phyloP scores from a whole-genome alignment of 2,329 filamentous ascomycete species.

The Passalora sequoiae region DNA sequence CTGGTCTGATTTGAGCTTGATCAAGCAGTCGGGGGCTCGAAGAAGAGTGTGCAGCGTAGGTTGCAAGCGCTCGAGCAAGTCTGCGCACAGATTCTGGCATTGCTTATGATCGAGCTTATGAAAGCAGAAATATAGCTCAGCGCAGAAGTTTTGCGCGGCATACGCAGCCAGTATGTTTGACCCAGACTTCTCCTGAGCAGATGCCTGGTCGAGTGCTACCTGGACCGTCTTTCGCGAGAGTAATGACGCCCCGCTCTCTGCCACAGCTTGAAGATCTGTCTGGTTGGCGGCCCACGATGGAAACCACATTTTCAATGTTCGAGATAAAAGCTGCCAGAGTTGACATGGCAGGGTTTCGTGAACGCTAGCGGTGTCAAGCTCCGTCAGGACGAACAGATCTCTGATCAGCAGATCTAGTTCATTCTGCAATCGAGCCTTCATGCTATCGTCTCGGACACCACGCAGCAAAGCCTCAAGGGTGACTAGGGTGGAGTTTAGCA shows the following conservation, averaged over 20 bases:
- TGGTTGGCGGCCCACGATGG: conserved; percentile 16
- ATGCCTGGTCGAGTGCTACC: conserved; percentile 7
- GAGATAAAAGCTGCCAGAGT: conserved; percentile 19
- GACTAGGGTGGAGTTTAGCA: background rate
- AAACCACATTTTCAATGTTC: conserved; percentile 20
- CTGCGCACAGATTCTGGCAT: background rate
- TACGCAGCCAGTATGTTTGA: background rate
- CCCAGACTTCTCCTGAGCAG: background rate
- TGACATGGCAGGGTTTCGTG: conserved; percentile 2
- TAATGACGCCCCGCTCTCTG: background rate
- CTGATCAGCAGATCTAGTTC: conserved; percentile 9
- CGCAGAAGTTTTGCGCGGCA: conserved; percentile 16
- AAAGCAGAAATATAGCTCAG: conserved; percentile 11
- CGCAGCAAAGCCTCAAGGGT: conserved; percentile 10
- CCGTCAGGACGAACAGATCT: conserved; percentile 2
- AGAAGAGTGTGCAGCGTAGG: conserved; percentile 3
- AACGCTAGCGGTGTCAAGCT: conserved; percentile 5
- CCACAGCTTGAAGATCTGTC: conserved; percentile 1
- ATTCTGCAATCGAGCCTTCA: conserved; percentile 10
- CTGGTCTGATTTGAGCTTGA: background rate
- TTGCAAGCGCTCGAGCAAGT: conserved; percentile 8
- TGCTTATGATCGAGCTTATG: conserved; percentile 6
- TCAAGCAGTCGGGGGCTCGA: background rate
- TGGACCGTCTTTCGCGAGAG: conserved; percentile 11
- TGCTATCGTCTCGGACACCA: conserved; percentile 12